Conservation (phyloP, 2,329 filamentous ascomycete genomes). For the Aspergillus novofumigatus region DNA sequence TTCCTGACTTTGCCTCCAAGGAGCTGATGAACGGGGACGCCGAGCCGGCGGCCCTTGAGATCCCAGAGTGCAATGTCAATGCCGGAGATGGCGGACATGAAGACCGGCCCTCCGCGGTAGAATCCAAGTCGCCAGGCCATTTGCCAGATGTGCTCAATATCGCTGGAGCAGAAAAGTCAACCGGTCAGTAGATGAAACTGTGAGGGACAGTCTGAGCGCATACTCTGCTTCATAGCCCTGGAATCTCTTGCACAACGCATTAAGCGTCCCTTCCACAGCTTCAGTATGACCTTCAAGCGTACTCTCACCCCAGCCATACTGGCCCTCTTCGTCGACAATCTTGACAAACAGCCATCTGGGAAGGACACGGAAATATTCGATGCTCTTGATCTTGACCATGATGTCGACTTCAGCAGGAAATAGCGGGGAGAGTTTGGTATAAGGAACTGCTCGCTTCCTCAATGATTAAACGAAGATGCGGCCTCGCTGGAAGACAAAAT, state of each 20-base stretch:
- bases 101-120: constrained; percentile 72
- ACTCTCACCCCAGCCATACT: constrained; percentile 69
- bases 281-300: constrained; percentile 70
- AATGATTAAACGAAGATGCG: not conserved
- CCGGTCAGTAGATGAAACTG: not conserved
- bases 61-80: constrained; percentile 80
- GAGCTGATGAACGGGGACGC: constrained; percentile 68
- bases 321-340: constrained; percentile 62
- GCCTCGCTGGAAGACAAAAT: not conserved
- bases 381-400: constrained; percentile 61
- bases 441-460: not conserved
- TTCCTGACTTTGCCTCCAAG: constrained; percentile 69
- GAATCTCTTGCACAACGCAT: constrained; percentile 60
- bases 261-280: constrained; percentile 68
- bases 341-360: constrained; percentile 77
- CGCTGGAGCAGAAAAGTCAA: constrained; percentile 40
- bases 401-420: not conserved
- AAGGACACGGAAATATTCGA: constrained; percentile 71
- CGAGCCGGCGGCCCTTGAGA: constrained; percentile 61
- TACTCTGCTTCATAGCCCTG: constrained; percentile 68
- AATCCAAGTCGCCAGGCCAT: constrained; percentile 66
- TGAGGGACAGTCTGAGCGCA: constrained; percentile 10
- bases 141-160: constrained; percentile 81
- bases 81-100: constrained; percentile 74
- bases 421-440: not conserved